A percentile compares a stretch with the other conserved stretches of the same genome.
These are phyloP conservation scores for Arabidopsis lyrata DNA, from an alignment of 441 rosid species.

Conservation along the genomic window DNA sequence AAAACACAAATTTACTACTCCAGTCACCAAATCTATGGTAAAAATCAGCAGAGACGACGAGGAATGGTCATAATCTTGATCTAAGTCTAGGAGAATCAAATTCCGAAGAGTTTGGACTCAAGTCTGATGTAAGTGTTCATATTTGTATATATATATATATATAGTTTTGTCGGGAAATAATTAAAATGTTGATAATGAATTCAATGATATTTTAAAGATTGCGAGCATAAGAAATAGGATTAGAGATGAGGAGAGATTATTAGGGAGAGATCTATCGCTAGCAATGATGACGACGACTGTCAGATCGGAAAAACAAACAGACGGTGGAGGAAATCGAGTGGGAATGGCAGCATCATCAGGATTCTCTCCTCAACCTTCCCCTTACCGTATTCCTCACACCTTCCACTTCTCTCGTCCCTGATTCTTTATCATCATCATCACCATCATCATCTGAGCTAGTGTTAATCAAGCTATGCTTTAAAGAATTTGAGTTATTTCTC, in stretches of 20 bases:
- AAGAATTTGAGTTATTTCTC: neutral
- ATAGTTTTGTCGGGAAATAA: neutral
- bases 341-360: constrained; percentile 97
- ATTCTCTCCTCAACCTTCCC: constrained; percentile 77
- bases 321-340: constrained; percentile 48
- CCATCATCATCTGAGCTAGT: neutral
- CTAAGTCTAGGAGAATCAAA: constrained; percentile 78
- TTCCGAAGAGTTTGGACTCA: constrained; percentile 37
- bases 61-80: constrained; percentile 71
- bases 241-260: constrained; percentile 46
- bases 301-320: constrained; percentile 41
- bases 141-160: constrained; percentile 2
- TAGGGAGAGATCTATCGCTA: constrained; percentile 71
- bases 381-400: constrained; percentile 30
- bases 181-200: neutral
- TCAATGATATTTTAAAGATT: constrained; percentile 41
- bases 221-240: constrained; percentile 60
- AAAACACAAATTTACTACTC: neutral
- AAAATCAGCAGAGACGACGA: constrained; percentile 15
- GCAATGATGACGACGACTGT: constrained; percentile 43
- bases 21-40: neutral
- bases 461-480: neutral
- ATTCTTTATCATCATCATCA: neutral
- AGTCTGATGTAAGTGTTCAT: constrained; percentile 27
- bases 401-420: constrained; percentile 32